Evolutionary conservation across 495 filamentous ascomycete genomes (phyloP), one percentile per base, ranked within the genome.

Genomic region (Cairneyella variabilis): DNA sequence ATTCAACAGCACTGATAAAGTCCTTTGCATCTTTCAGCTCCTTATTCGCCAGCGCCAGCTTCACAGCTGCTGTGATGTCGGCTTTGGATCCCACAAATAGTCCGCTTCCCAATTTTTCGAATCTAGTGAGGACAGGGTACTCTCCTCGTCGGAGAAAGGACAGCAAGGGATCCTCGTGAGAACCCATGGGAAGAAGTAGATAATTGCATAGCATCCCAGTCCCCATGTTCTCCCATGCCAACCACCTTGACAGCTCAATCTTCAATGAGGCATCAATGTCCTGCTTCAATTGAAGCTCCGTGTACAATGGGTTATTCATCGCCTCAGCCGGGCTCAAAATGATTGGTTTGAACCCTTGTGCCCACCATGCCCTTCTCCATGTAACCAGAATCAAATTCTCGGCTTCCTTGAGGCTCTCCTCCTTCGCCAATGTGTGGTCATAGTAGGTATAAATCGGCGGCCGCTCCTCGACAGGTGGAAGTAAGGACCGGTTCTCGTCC

Each of bases 171-270:
- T 96, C 90, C 55, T 93, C 81, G 57, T 83, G 79, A 48, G 82
- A 63, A 1, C 80, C 91, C 91, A 97, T 97, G 14, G 93, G 93
- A 47, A 96, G 80, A 25, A 89, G 80, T 7, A 82, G 73, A 71
- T 86, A 86, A 64, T 93, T 83, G 18, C 85, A 80, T 9, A 98
- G 76, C 16, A 96, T 68, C 3, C 93, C 93, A 25, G 83, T 82
- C n/a, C 87, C 84, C 88, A 96, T 95, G 50, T 86, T 83, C 17
- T 88, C 90, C 91, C 91, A 98, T 3, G 93, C 93, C 50, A 96
- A 69, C 91, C 90, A 97, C 50, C 86, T 76, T 71, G 86, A 82
- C 28, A 96, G 59, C 48, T 96, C 90, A 16, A 71, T 74, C 64
- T 89, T 83, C 48, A 95, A 62, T 27, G 76, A 74, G 0, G 73